Conservation (phyloP, 345 rosid species). For the Cochlearia excelsa region DNA sequence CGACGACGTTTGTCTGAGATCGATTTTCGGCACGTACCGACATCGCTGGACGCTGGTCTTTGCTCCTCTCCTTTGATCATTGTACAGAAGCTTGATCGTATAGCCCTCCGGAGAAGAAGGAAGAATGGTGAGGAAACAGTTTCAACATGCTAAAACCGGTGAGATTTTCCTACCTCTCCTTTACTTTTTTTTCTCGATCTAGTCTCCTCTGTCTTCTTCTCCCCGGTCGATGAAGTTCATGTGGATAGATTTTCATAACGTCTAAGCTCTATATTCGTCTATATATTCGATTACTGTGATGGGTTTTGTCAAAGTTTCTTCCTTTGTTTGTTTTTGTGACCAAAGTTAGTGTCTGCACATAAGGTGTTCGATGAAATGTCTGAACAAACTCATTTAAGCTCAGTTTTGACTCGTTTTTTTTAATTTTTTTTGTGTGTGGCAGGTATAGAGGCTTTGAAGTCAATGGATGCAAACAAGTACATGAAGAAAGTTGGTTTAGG, state of each 20-base stretch:
- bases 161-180: background rate
- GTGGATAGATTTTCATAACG: background rate
- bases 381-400: background rate
- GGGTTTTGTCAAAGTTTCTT: background rate
- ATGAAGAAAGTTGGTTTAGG: constrained; percentile 70
- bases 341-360: background rate
- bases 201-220: background rate
- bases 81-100: constrained; percentile 10
- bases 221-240: constrained; percentile 3
- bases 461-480: constrained; percentile 51
- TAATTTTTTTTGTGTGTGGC: constrained; percentile 2
- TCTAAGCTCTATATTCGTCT: background rate
- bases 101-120: constrained; percentile 22
- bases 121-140: constrained; percentile 56
- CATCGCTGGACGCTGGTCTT: background rate
- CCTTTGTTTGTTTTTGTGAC: constrained; percentile 5
- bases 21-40: constrained; percentile 4
- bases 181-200: constrained; percentile 2
- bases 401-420: background rate
- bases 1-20: constrained; percentile 9
- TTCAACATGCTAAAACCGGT: constrained; percentile 63
- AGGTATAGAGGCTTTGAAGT: constrained; percentile 57
- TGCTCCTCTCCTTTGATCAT: constrained; percentile 17
- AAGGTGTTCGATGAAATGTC: constrained; percentile 36
- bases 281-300: background rate